These are phyloP conservation scores for Chlorella sorokiniana DNA, from an alignment of 139 green algal genomes.

Conservation along the genomic window DNA sequence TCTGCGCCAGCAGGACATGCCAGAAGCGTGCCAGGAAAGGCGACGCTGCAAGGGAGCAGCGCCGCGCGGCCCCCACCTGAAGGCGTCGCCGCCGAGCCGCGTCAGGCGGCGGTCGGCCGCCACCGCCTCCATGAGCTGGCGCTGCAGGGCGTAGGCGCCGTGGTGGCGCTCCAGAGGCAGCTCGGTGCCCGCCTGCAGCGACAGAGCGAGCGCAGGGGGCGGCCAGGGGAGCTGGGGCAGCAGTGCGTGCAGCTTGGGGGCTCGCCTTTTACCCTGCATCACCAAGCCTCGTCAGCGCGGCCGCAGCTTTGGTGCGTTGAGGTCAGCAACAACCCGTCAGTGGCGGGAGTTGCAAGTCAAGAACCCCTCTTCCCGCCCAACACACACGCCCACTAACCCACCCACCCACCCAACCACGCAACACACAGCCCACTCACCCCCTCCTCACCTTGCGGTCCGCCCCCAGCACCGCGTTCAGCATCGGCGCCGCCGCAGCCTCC, in stretches of 20 bases:
- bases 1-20: not conserved
- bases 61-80: slow-evolving; percentile 49
- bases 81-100: slow-evolving; percentile 74
- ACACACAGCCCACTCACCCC: too few relatives aligned
- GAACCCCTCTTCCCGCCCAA: too few relatives aligned
- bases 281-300: too few relatives aligned
- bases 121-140: slow-evolving; percentile 54
- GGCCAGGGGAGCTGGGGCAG: not conserved
- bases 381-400: too few relatives aligned
- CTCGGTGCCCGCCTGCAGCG: slow-evolving; percentile 3
- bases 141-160: slow-evolving; percentile 42
- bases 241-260: not conserved
- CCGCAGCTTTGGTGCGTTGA: too few relatives aligned
- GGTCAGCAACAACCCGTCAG: too few relatives aligned
- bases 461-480: slow-evolving; percentile 29
- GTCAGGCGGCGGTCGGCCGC: slow-evolving; percentile 43
- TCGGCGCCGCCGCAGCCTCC: slow-evolving; percentile 14
- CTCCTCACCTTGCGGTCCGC: not conserved
- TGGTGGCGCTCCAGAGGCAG: slow-evolving; percentile 45
- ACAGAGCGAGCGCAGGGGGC: not conserved
- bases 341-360: too few relatives aligned
- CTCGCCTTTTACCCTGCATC: not conserved
- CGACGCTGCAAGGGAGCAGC: not conserved
- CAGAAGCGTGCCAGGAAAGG: not conserved
- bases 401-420: too few relatives aligned